phyloP scores from a whole-genome alignment of 164 flowering plant genomes.

The Protea cynaroides region DNA sequence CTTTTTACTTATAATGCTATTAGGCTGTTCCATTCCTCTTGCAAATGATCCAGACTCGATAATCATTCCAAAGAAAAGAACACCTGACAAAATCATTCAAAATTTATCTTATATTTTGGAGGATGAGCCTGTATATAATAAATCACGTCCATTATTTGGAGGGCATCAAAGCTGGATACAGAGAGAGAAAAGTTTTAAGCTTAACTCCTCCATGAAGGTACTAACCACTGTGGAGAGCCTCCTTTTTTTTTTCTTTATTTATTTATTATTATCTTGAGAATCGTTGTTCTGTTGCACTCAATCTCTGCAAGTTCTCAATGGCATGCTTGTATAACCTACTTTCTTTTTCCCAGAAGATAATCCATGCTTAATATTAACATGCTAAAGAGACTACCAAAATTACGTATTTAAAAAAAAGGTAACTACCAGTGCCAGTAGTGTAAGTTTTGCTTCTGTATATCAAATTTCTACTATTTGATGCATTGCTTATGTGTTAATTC shows the following conservation, averaged over 20 bases:
- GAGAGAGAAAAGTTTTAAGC: constrained; percentile 70
- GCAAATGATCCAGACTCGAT: constrained; percentile 56
- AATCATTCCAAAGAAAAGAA: constrained; percentile 57
- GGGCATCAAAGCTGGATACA: constrained; percentile 80
- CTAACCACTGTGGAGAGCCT: neutral
- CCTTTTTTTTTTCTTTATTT: too few relatives aligned
- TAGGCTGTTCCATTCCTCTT: constrained; percentile 87
- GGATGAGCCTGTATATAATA: constrained; percentile 36
- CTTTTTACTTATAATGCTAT: constrained; percentile 10
- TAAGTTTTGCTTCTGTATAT: too few relatives aligned
- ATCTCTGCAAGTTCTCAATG: neutral
- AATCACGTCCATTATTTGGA: constrained; percentile 72
- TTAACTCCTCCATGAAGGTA: constrained; percentile 81
- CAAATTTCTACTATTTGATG: too few relatives aligned
- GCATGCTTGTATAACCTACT: neutral
- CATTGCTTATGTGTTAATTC: too few relatives aligned
- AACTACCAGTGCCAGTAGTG: too few relatives aligned
- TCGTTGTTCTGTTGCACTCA: neutral
- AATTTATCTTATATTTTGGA: constrained; percentile 55
- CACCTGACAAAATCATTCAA: constrained; percentile 49
- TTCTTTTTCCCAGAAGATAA: too few relatives aligned
- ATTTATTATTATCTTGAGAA: neutral
- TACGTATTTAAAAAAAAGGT: too few relatives aligned
- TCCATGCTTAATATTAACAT: too few relatives aligned
- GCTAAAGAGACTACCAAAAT: too few relatives aligned